phyloP scores from a whole-genome alignment of 2,329 filamentous ascomycete genomes.

The Cercospora sp. region DNA sequence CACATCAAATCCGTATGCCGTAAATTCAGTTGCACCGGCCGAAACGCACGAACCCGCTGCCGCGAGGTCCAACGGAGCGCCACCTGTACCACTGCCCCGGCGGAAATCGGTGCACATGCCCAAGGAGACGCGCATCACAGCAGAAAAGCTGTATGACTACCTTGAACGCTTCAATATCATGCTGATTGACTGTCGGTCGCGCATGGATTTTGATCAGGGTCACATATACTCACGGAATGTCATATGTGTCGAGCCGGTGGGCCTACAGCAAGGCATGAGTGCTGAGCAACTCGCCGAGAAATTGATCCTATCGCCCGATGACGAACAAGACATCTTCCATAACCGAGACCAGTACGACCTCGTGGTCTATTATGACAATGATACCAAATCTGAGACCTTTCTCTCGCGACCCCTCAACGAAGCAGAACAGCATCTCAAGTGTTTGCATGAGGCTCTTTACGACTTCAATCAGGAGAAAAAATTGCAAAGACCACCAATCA shows the following conservation, averaged over 20 bases:
- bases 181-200: constrained; percentile 79
- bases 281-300: constrained; percentile 66
- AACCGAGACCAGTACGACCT: constrained; percentile 75
- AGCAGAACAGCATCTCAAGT: constrained; percentile 58
- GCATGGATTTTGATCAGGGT: constrained; percentile 80
- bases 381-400: constrained; percentile 60
- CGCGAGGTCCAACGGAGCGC: background rate
- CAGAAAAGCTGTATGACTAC: constrained; percentile 69
- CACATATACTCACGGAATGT: constrained; percentile 82
- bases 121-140: constrained; percentile 63
- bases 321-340: constrained; percentile 74
- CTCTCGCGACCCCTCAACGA: constrained; percentile 48
- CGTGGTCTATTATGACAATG: constrained; percentile 86
- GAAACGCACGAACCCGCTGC: background rate
- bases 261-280: constrained; percentile 66
- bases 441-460: constrained; percentile 74
- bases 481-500: constrained; percentile 69
- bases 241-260: constrained; percentile 86
- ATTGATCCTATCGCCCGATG: constrained; percentile 67
- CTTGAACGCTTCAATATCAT: constrained; percentile 69
- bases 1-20: constrained; percentile 27
- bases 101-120: constrained; percentile 51
- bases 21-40: constrained; percentile 35
- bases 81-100: constrained; percentile 31
- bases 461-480: constrained; percentile 81